Evolutionary conservation across 1,284 basidiomycete species (phyloP), one percentile per base, ranked within the genome.

Genomic region (Puccinia horiana): DNA sequence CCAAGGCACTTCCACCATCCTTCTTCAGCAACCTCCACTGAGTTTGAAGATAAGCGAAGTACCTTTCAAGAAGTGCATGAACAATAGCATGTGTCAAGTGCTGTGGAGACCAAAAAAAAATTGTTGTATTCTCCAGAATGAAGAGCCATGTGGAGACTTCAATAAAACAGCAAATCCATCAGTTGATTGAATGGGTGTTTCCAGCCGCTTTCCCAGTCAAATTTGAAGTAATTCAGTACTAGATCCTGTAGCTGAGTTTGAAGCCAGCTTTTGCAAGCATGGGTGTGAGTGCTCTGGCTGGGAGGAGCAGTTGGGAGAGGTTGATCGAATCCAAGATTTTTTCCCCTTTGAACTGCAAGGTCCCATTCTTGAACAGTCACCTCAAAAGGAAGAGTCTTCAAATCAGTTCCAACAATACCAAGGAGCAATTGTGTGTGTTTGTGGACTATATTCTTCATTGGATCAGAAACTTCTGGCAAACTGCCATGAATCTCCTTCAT

Each of bases 161-260:
- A 52, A 52, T 56, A 74, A 56, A 74, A 74, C 2, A 74, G 1
- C 6, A 56, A 8, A 40, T 74, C 72, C 72, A 74, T 74, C 5
- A 74, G 47, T 35, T 74, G 32, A 23, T 74, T 74, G 37, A 56
- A 74, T 2, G 72, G 72, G 37, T 74, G 72, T 42, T 74, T 74
- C 49, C 35, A 74, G 23, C 35, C 37, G 32, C 44, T 74, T 58
- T 49, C 49, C 72, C 47, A 74, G 72, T 74, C 29, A 58, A 74
- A 74, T 3, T 26, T 74, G 52, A 74, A 74, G 3, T 23, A 29
- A n/a, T 49, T 74, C 20, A 74, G 32, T 20, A 49, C 72, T 1
- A 74, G 49, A 54, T 54, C 37, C 12, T 35, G 9, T 16, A 74
- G n/a, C 49, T 74, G 72, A 23, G 52, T 74, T 56, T 74, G 52